Evolutionary conservation across 208 protist species (phyloP), one percentile per base, ranked within the genome.

Genomic region (Porcisia deanei): DNA sequence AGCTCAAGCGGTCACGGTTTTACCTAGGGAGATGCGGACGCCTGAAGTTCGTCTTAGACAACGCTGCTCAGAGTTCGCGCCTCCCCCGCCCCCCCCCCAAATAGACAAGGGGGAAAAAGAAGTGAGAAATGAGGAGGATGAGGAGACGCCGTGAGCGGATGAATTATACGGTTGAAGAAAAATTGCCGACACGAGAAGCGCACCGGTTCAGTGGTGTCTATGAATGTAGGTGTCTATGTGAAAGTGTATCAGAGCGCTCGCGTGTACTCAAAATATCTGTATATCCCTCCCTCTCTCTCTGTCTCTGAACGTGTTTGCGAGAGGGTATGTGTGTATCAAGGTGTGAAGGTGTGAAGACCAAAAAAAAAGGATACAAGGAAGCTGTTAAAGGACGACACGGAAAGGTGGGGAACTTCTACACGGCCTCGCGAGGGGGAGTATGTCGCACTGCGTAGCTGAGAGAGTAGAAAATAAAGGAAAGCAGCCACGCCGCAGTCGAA

Each of bases 191-290:
- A 63, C 12, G 55, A 61, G 20, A 55, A 2, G 16, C 20, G 7
- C 55, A 22, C 10, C 22, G 14, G 25, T 65, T 20, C 9, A 43
- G 18, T 74, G 37, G 34, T 74, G 39, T 74, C 52, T 52, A 52
- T 69, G 47, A 61, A 16, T 54, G 57, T 55, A 30, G 39, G 30
- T 47, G 45, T 71, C 52, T 72, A 72, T 47, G 66, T 9, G 66
- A n/a, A 71, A n/a, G n/a, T 6, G 66, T 71, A 49, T n/a, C 37
- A 49, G 41, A 12, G 41, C 18, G 22, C 22, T 67, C 41, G 5
- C 41, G 41, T 67, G 63, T 37, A 16, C 22, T 34, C 8, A 34
- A 1, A 67, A 67, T 8, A 20, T 52, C 18, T 67, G 3, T 67
- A 14, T 47, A 16, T 52, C 16, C 25, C 34, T 67, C 16, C 25